Percentiles rank a stretch among this genome's conserved stretches.
Conservation (phyloP, 1,139 yeast genomes). For the Pichia sp. region DNA sequence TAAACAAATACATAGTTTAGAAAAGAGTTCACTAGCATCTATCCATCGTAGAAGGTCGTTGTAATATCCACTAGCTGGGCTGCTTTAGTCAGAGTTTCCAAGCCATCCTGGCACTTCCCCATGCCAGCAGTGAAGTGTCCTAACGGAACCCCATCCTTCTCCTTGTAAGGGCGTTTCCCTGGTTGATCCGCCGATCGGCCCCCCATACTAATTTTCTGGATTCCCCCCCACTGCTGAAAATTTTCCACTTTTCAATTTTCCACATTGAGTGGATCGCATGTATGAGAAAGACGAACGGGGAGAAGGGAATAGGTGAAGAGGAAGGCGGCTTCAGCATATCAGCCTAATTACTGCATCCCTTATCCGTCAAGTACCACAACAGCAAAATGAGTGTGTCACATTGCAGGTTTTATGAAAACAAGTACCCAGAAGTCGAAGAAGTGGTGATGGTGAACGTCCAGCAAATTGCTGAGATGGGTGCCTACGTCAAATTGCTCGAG, state of each 20-base stretch:
- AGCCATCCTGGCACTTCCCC: no score
- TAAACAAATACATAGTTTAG: no score
- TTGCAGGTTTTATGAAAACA: constrained; percentile 96
- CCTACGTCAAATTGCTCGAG: constrained; percentile 90
- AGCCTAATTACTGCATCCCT: background rate
- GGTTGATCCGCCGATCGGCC: constrained; percentile 7
- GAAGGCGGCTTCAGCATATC: no score
- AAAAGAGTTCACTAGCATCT: no score
- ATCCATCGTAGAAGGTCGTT: no score
- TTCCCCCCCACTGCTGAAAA: background rate
- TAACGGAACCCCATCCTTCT: no score
- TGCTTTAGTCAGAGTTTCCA: no score
- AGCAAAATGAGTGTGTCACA: constrained; percentile 70
- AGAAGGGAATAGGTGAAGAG: background rate
- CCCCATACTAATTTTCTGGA: background rate
- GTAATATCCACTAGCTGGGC: no score
- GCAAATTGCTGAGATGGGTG: constrained; percentile 98
- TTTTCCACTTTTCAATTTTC: background rate
- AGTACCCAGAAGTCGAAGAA: constrained; percentile 98
- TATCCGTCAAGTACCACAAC: constrained; percentile 34
- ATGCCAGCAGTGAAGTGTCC: no score
- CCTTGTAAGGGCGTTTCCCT: no score
- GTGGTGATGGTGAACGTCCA: constrained; percentile 98
- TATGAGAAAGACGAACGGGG: background rate
- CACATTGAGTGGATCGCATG: background rate